A percentile compares a stretch with the other conserved stretches of the same genome.
These are phyloP conservation scores for Globisporangium rhizosaccharum DNA, from an alignment of 352 stramenopile genomes.

Conservation along the genomic window DNA sequence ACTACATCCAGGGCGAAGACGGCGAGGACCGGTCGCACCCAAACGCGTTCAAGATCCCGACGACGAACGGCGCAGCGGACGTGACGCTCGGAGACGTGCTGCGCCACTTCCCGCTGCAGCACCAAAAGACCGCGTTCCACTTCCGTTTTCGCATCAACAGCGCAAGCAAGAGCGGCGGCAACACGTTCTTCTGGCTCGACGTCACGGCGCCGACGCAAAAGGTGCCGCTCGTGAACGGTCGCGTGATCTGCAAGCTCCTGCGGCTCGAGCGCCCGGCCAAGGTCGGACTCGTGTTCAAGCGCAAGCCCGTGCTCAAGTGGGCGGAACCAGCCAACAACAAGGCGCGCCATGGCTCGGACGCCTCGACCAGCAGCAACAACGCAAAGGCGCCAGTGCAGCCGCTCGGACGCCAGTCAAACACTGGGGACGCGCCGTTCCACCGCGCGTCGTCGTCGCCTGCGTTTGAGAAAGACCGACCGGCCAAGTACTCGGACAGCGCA, in stretches of 20 bases:
- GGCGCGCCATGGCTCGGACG: no score
- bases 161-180: constrained; percentile 24
- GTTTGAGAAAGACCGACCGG: constrained; percentile 47
- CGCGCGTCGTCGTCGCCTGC: constrained; percentile 33
- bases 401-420: constrained; percentile 17
- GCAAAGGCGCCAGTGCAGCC: constrained; percentile 22
- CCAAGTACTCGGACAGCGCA: constrained; percentile 62
- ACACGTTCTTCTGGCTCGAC: constrained; percentile 81
- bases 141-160: constrained; percentile 84
- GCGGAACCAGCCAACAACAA: constrained; percentile 14
- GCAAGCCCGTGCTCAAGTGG: constrained; percentile 71
- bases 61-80: constrained; percentile 24
- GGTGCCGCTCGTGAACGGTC: constrained; percentile 67
- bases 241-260: constrained; percentile 82
- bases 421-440: constrained; percentile 26
- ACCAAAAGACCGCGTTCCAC: constrained; percentile 47
- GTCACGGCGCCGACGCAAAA: constrained; percentile 46
- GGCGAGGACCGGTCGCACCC: constrained; percentile 78
- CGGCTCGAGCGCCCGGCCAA: constrained; percentile 54
- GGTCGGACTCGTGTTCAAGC: constrained; percentile 59
- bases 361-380: not conserved
- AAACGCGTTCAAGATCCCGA: constrained; percentile 69
- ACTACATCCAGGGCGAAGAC: constrained; percentile 86
- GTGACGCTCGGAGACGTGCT: constrained; percentile 72
- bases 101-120: constrained; percentile 52